Evolutionary conservation across 352 stramenopile species (phyloP).

Genomic region (Phytophthora sp.): DNA sequence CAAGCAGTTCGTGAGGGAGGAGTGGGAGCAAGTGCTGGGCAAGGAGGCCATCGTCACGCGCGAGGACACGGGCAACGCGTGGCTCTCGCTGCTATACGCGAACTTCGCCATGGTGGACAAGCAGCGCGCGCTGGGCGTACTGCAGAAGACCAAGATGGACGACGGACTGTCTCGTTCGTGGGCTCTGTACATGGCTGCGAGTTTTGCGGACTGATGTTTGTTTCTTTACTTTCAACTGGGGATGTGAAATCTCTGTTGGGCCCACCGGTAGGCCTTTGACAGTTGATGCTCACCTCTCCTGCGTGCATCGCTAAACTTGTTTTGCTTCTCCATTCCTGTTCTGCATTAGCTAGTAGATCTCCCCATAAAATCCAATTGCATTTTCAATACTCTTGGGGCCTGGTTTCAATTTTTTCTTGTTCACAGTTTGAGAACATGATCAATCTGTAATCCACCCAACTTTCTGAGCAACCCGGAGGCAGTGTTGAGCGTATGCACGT

Average conservation of each 20-base stretch:
- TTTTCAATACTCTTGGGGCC: too few relatives aligned
- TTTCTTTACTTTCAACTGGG: too few relatives aligned
- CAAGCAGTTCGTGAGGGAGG: conserved; percentile 58
- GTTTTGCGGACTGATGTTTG: conserved; percentile 43
- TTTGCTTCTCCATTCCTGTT: too few relatives aligned
- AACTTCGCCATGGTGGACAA: conserved; percentile 70
- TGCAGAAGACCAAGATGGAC: conserved; percentile 67
- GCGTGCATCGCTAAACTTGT: too few relatives aligned
- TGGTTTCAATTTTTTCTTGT: too few relatives aligned
- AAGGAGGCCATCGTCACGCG: conserved; percentile 56
- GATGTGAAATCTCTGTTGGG: too few relatives aligned
- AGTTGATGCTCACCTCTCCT: too few relatives aligned
- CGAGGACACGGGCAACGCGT: conserved; percentile 44
- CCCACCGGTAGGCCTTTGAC: too few relatives aligned
- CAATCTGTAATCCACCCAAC: conserved; percentile 52
- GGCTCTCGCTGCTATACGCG: conserved; percentile 59
- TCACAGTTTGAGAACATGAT: conserved; percentile 46
- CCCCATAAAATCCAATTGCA: too few relatives aligned
- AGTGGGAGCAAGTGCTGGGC: conserved; percentile 64
- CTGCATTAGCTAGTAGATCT: too few relatives aligned
- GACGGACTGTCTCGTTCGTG: conserved; percentile 73
- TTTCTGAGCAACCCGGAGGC: conserved; percentile 63
- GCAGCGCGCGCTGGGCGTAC: conserved; percentile 52
- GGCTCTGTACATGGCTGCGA: conserved; percentile 78
- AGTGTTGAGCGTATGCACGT: conserved; percentile 75